Base-by-base conservation (phyloP, 495 filamentous ascomycete genomes). In the Bombardia bombarda region DNA sequence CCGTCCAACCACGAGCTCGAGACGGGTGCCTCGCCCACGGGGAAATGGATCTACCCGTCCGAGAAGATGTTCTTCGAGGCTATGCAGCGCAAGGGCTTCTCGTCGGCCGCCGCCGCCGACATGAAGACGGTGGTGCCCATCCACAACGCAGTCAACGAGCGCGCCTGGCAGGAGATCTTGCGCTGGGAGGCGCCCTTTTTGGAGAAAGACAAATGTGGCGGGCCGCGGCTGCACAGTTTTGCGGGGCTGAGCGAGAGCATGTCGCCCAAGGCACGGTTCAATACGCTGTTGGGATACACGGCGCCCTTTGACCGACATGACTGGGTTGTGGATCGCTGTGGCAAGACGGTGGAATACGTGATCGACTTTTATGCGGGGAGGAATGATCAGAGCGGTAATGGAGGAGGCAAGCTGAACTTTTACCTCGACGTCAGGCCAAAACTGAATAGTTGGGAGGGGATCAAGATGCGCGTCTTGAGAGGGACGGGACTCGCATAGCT, bases 341-440 rank as follows among this genome's bases (percentile, higher is more conserved):
- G 89, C n/a, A 83, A 78, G 51, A 73, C 73, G 51, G 65, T 98
- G 31, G 92, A 96, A 57, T 98, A 98, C 59, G 80, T 98, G 20
- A 98, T 98, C 63, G 92, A 98, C 65, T 98, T 97, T 60, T 98
- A 98, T 61, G 77, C 83, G 23, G 92, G 92, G 0, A 86, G 82
- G 50, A 68, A 75, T 37, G 58, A 57, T 28, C 62, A 45, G 25
- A 57, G 55, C 26, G 63, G 48, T 25, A 68, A 60, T 1, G 78
- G 77, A 2, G 76, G 73, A 37, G 69, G 66, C 0, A 83, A 82
- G 49, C 62, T 96, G 48, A 94, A 82, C 49, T 98, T 98, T 61
- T 96, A 87, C 62, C 63, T 98, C 45, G 92, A 98, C 60, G 92
- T 97, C 14, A 74, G 92, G 59, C 92, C 92, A 3, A 98, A 98